Evolutionary conservation across 257 asterid genomes (phyloP).

Genomic region (Phtheirospermum japonicum): DNA sequence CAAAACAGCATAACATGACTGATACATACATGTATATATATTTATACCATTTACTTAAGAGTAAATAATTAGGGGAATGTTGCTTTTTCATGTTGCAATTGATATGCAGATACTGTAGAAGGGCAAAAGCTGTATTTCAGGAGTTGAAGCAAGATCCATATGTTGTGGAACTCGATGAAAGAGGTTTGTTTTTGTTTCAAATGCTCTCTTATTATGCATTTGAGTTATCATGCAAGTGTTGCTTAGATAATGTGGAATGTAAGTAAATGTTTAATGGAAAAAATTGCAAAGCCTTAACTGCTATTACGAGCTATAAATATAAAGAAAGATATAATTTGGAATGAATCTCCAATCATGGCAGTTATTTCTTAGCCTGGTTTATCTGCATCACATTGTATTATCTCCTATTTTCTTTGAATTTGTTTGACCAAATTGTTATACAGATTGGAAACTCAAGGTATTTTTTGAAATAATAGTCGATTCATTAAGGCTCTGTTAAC

Average conservation of each 20-base stretch:
- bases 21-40: neutral
- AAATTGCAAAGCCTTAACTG: too few relatives aligned
- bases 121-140: constrained; percentile 84
- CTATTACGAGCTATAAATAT: too few relatives aligned
- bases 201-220: constrained; percentile 8
- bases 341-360: too few relatives aligned
- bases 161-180: constrained; percentile 37
- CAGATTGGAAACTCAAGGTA: too few relatives aligned
- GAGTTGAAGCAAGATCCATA: constrained; percentile 52
- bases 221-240: neutral
- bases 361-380: too few relatives aligned
- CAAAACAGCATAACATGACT: neutral
- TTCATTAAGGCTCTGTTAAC: too few relatives aligned
- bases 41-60: neutral
- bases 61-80: neutral
- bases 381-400: too few relatives aligned
- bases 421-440: neutral
- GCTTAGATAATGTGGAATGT: neutral
- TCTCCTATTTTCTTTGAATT: neutral
- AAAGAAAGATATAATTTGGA: too few relatives aligned
- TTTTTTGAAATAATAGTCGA: too few relatives aligned
- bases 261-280: too few relatives aligned
- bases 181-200: constrained; percentile 41
- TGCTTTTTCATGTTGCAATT: constrained; percentile 13
- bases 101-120: constrained; percentile 71